Percentiles rank a stretch among this genome's conserved stretches.
Conservation (phyloP, 345 rosid genomes). For the Conringia planisiliqua region DNA sequence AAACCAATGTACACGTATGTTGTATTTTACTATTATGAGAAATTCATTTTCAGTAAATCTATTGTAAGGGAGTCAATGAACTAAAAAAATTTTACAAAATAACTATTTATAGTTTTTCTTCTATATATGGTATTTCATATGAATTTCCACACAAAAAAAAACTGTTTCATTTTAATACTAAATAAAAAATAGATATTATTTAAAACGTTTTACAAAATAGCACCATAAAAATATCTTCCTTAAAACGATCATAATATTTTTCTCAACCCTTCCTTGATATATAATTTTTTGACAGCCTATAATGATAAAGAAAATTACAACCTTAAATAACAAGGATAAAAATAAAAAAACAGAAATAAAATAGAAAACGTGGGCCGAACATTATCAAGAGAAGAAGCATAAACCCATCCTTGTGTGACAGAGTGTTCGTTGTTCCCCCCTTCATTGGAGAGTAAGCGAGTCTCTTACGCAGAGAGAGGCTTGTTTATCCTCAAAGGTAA, state of each 20-base stretch:
- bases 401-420: constrained; percentile 26
- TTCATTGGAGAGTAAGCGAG: constrained; percentile 13
- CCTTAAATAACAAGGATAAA: neutral
- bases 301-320: neutral
- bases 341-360: neutral
- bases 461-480: constrained; percentile 21
- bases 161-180: neutral
- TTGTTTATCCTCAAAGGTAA: constrained; percentile 20
- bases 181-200: neutral
- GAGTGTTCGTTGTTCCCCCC: constrained; percentile 17
- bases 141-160: neutral
- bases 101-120: neutral
- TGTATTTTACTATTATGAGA: neutral
- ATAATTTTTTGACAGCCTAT: neutral
- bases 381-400: constrained; percentile 20
- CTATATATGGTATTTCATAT: neutral
- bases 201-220: neutral
- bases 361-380: constrained; percentile 25
- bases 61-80: neutral
- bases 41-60: neutral
- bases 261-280: neutral
- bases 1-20: neutral
- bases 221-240: neutral
- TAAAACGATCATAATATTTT: neutral
- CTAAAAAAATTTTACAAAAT: neutral